These are phyloP conservation scores for Vaccinium vitisidaea DNA, from an alignment of 148 eudicot species.

Conservation along the genomic window DNA sequence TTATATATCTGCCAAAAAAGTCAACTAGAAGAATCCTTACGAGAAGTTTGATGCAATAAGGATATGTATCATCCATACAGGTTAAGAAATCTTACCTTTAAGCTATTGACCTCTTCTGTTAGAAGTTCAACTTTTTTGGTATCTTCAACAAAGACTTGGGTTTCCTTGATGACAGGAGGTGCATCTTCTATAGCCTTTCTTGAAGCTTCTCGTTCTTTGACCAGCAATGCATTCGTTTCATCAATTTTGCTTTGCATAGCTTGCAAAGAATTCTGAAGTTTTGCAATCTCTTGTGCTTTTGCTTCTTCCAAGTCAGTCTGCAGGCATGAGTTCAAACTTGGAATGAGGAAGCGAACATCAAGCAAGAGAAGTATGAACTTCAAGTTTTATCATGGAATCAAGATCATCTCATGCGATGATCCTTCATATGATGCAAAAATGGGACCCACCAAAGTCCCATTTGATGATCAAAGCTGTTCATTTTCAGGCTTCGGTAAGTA, in stretches of 20 bases:
- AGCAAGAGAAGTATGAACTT: neutral
- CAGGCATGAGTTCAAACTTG: conserved; percentile 22
- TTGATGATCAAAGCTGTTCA: neutral
- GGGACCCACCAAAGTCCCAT: neutral
- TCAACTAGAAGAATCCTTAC: neutral
- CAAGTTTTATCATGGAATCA: conserved; percentile 7
- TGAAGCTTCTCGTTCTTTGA: conserved; percentile 74
- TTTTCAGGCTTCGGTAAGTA: neutral
- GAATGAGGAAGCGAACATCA: neutral
- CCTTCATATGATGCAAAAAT: neutral
- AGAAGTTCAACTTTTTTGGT: conserved; percentile 67
- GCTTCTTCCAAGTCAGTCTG: conserved; percentile 95
- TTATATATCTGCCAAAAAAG: neutral
- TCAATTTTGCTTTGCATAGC: conserved; percentile 57
- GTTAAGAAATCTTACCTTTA: conserved; percentile 48
- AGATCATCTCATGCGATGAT: neutral
- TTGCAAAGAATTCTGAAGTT: conserved; percentile 66
- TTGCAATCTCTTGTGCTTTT: conserved; percentile 71
- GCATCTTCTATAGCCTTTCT: conserved; percentile 84
- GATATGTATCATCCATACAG: too few relatives aligned
- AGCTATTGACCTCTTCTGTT: conserved; percentile 53
- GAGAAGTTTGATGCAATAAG: neutral
- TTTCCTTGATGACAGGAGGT: conserved; percentile 87
- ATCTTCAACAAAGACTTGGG: conserved; percentile 82
- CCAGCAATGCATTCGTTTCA: conserved; percentile 61